These are phyloP conservation scores for Metarhizium album DNA, from an alignment of 2,329 filamentous ascomycete species.

Conservation along the genomic window DNA sequence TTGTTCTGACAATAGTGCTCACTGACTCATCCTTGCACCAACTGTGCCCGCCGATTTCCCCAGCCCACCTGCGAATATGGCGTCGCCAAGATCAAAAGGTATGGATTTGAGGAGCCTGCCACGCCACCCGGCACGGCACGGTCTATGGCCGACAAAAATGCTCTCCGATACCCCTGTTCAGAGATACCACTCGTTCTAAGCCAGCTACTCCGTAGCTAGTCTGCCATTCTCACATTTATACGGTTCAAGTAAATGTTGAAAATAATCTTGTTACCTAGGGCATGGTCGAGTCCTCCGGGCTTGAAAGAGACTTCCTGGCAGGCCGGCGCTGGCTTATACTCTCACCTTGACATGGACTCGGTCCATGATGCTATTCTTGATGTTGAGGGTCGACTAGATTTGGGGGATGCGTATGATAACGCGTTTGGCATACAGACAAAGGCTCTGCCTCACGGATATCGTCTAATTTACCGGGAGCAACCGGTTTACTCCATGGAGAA, in stretches of 20 bases:
- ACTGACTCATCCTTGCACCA: slow-evolving; percentile 41
- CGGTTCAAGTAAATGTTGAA: neutral
- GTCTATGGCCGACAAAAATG: neutral
- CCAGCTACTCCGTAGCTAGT: neutral
- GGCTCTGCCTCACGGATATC: slow-evolving; percentile 3
- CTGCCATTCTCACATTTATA: neutral
- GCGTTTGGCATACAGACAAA: slow-evolving; percentile 3
- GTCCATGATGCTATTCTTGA: slow-evolving; percentile 24
- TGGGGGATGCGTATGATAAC: slow-evolving; percentile 4
- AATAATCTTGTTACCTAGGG: neutral
- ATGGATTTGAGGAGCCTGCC: neutral
- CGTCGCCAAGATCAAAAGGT: slow-evolving; percentile 15
- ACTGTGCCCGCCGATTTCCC: slow-evolving; percentile 41
- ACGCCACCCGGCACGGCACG: neutral
- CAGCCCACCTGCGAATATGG: slow-evolving; percentile 39
- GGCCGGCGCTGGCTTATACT: slow-evolving; percentile 18
- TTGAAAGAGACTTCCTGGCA: slow-evolving; percentile 9
- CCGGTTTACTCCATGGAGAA: slow-evolving; percentile 7
- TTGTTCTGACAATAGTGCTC: slow-evolving; percentile 32
- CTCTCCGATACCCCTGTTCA: neutral
- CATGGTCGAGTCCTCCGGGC: slow-evolving; percentile 5
- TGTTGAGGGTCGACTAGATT: slow-evolving; percentile 15
- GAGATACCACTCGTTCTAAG: neutral
- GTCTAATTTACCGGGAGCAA: slow-evolving; percentile 1
- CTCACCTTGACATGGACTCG: slow-evolving; percentile 25